Base-by-base conservation (phyloP, 257 asterid species). In the Solanum sitiens region DNA sequence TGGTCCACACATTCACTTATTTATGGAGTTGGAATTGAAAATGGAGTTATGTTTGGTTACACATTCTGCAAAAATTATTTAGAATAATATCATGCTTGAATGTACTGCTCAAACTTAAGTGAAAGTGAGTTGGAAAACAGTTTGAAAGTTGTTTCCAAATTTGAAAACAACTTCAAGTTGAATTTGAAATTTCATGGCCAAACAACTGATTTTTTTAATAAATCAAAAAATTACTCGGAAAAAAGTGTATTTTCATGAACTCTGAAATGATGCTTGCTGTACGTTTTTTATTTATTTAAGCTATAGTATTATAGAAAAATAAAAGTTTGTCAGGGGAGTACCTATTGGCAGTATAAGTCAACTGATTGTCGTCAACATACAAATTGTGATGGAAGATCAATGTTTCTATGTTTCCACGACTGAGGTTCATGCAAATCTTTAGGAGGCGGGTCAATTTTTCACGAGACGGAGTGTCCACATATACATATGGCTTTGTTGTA, bases 321-420 rank as follows among this genome's bases (percentile, higher is more conserved):
- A 40, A 83, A 20, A 61, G 67, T 61, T 27, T 30, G 42, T 35
- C 2, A 13, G 4, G 39, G 65, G 70, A 25, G 44, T 93, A 95
- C 98, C 98, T 95, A 88, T 91, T 94, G 21, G 98, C 98, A 3
- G 96, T 91, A 25, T 94, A 95, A 21, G 93, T 89, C 90, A 96
- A 89, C 86, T 93, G 98, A 32, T 93, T 94, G 53, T 95, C 94
- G 11, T 93, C 94, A 89, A 95, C 89, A 53, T 91, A 94, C 70
- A 95, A 93, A 87, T 93, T 93, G 87, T 92, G 91, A 90, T 96
- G 96, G 86, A 96, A 94, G 90, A 96, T 92, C 90, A 96, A 89
- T 83, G 95, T 91, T 2, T 88, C 53, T 75, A 93, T 87, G 91
- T 59, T 92, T 86, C 94, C 92, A 23, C 68, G 71, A 88, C 96